These are phyloP conservation scores for Funneliformis caledonium DNA, from an alignment of 371 early-diverging fungal genomes.

Conservation along the genomic window DNA sequence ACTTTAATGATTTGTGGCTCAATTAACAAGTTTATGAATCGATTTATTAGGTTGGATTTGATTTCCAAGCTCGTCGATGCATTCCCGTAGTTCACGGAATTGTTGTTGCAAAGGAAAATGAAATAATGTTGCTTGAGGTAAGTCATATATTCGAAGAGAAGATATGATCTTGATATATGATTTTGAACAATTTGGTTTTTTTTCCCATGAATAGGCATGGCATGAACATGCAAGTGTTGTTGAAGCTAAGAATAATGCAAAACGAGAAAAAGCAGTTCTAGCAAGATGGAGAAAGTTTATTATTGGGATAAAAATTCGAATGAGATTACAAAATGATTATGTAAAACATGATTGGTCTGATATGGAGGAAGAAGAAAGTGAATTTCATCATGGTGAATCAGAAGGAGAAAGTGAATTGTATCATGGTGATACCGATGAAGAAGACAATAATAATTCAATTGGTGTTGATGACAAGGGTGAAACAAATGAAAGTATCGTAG, in stretches of 20 bases:
- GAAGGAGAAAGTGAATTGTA: slow-evolving; percentile 16
- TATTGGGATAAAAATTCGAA: slow-evolving; percentile 55
- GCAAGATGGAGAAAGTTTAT: slow-evolving; percentile 68
- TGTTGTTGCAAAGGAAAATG: slow-evolving; percentile 67
- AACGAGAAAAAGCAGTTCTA: slow-evolving; percentile 56
- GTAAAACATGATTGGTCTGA: slow-evolving; percentile 39
- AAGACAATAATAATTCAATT: not conserved
- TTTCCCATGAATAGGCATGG: slow-evolving; percentile 50
- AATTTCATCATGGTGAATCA: not conserved
- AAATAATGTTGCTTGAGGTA: slow-evolving; percentile 68
- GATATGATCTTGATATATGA: not conserved
- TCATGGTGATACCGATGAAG: slow-evolving; percentile 13
- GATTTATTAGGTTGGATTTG: slow-evolving; percentile 66
- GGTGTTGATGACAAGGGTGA: not conserved
- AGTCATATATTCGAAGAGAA: slow-evolving; percentile 24
- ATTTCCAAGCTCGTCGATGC: slow-evolving; percentile 67
- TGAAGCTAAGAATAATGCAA: slow-evolving; percentile 54
- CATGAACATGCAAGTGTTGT: slow-evolving; percentile 52
- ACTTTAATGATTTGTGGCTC: not conserved
- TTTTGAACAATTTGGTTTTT: not conserved
- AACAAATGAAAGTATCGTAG: not conserved
- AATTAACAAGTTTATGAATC: not conserved
- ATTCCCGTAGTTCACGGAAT: slow-evolving; percentile 76
- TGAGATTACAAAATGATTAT: slow-evolving; percentile 62
- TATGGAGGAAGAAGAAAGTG: not conserved